These are phyloP conservation scores for Neurospora sublineolata DNA, from an alignment of 495 filamentous ascomycete genomes.

Conservation along the genomic window DNA sequence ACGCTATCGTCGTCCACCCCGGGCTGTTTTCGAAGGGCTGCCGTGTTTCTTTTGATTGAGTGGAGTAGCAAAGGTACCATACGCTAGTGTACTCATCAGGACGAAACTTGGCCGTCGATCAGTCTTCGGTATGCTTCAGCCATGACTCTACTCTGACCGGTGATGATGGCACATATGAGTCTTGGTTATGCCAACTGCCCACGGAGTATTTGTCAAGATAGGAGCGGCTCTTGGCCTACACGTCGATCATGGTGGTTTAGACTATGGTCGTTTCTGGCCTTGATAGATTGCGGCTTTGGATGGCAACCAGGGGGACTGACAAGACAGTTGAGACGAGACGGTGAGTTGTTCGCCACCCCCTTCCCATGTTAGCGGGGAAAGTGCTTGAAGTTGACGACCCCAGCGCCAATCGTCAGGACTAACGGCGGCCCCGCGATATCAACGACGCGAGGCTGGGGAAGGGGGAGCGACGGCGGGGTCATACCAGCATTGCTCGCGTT, in stretches of 20 bases:
- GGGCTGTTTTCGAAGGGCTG: not conserved
- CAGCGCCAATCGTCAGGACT: not conserved
- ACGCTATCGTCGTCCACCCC: not conserved
- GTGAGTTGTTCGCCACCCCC: not conserved
- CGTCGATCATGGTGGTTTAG: not conserved
- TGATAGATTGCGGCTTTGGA: not conserved
- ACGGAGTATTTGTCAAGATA: not conserved
- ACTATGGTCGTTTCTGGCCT: not conserved
- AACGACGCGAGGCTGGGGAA: not conserved
- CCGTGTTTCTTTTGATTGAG: not conserved
- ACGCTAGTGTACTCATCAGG: too few species aligned
- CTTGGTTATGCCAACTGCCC: not conserved
- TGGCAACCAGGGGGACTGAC: not conserved
- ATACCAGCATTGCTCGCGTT: not conserved
- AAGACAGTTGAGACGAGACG: not conserved
- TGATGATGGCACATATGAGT: not conserved
- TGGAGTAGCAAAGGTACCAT: not conserved
- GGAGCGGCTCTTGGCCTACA: not conserved
- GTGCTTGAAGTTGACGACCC: not conserved
- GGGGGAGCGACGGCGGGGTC: not conserved
- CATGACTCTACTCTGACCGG: not conserved
- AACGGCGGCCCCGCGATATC: not conserved
- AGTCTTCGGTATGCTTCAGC: not conserved
- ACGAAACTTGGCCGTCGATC: not conserved
- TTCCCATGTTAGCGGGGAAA: not conserved